These are phyloP conservation scores for Skeletonema potamos DNA, from an alignment of 108 stramenopile species.

Conservation along the genomic window DNA sequence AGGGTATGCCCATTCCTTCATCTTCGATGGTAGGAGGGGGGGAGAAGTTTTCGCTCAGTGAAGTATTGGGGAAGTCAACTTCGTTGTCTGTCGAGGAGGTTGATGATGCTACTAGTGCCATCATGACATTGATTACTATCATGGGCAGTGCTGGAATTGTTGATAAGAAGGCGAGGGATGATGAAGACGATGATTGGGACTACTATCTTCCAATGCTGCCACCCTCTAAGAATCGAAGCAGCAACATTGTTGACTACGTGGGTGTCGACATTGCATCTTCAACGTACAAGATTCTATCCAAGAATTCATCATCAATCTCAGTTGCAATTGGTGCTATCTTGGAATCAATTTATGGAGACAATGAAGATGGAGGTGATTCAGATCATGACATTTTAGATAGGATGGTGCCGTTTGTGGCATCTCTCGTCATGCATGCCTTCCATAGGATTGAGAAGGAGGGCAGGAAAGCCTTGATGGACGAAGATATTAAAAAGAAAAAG, in stretches of 20 bases:
- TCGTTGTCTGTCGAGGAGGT: constrained; percentile 8
- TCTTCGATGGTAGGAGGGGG: not conserved
- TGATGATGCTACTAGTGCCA: constrained; percentile 42
- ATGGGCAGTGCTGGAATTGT: constrained; percentile 13
- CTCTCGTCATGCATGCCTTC: constrained; percentile 43
- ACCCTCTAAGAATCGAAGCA: not conserved
- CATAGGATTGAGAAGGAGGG: constrained; percentile 35
- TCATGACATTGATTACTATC: constrained; percentile 34
- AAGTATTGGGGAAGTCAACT: not conserved
- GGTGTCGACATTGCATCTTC: constrained; percentile 36
- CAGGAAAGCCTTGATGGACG: not conserved
- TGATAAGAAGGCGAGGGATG: not conserved
- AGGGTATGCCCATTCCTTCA: constrained; percentile 16
- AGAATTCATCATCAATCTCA: constrained; percentile 15
- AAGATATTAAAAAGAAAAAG: constrained; percentile 1
- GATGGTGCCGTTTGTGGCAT: constrained; percentile 37
- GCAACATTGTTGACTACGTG: constrained; percentile 27
- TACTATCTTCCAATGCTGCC: constrained; percentile 40
- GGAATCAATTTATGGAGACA: not conserved
- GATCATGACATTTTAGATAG: constrained; percentile 10
- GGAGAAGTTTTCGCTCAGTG: not conserved
- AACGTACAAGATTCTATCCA: constrained; percentile 19
- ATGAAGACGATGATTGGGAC: constrained; percentile 15
- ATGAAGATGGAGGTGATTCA: constrained; percentile 17
- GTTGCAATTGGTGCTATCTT: constrained; percentile 27